Conservation (phyloP, 208 protist genomes). For the Pavlovales sp. region DNA sequence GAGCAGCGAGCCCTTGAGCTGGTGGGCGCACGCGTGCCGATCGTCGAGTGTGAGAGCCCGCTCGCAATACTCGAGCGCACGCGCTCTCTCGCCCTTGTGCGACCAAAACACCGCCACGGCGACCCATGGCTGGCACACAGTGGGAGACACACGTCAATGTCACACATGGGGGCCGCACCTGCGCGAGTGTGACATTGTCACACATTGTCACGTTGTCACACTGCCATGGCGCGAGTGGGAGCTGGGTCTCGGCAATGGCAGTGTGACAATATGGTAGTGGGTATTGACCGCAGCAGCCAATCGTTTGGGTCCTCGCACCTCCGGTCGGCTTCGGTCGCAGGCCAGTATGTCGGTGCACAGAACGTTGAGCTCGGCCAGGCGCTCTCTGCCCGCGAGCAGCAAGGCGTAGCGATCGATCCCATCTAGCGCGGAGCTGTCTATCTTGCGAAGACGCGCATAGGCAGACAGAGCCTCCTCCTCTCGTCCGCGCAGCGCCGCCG, state of each 20-base stretch:
- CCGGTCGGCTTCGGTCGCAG: not conserved
- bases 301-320: not conserved
- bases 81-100: not conserved
- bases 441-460: not conserved
- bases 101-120: too few species aligned
- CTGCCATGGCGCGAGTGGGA: too few species aligned
- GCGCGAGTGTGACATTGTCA: too few species aligned
- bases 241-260: too few species aligned
- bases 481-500: too few species aligned
- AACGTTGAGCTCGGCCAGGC: not conserved
- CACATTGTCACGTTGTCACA: too few species aligned
- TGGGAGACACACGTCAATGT: too few species aligned
- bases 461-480: not conserved
- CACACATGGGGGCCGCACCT: too few species aligned
- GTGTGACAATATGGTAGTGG: too few species aligned
- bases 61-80: not conserved
- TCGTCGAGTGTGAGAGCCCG: not conserved
- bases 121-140: too few species aligned
- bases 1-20: not conserved
- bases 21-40: not conserved
- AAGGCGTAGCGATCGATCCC: not conserved
- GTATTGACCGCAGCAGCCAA: too few species aligned
- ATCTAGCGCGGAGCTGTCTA: not conserved
- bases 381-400: not conserved
- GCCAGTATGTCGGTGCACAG: not conserved